Evolutionary conservation across 2,329 filamentous ascomycete genomes (phyloP).

Genomic region (Microascus cirrosus): DNA sequence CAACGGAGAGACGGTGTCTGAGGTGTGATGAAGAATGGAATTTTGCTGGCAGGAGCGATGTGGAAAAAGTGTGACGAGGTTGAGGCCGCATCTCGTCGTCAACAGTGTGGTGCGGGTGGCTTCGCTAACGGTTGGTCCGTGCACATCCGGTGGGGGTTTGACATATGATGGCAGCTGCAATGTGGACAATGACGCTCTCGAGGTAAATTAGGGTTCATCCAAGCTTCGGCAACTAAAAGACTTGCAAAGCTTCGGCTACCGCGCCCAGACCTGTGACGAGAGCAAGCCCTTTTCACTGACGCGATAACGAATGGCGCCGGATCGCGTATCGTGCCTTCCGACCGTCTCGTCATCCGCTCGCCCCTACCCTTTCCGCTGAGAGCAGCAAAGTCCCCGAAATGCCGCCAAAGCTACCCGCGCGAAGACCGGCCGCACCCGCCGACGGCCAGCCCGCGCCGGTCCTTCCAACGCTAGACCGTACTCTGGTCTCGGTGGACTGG

Average conservation of each 20-base stretch:
- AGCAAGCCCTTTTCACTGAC: neutral
- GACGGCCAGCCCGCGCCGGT: neutral
- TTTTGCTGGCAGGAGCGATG: neutral
- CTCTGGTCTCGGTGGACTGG: neutral
- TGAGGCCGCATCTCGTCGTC: neutral
- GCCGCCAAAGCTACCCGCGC: neutral
- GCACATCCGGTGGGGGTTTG: neutral
- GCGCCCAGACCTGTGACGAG: neutral
- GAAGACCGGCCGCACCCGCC: neutral
- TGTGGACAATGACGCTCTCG: neutral
- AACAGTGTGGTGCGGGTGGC: neutral
- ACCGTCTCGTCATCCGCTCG: neutral
- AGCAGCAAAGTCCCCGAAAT: neutral
- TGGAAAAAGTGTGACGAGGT: conserved; percentile 4
- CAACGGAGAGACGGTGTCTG: neutral
- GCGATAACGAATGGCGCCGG: neutral
- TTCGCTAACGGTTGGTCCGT: neutral
- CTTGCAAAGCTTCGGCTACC: neutral
- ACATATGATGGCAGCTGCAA: neutral
- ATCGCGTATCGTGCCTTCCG: neutral
- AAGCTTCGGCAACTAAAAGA: neutral
- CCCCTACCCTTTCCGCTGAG: neutral
- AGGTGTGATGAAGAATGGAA: neutral
- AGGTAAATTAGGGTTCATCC: neutral
- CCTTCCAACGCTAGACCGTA: neutral